Percentiles rank a stretch among this genome's conserved stretches.
These are phyloP conservation scores for Boletus coccyginus DNA, from an alignment of 768 basidiomycete species.

Conservation along the genomic window DNA sequence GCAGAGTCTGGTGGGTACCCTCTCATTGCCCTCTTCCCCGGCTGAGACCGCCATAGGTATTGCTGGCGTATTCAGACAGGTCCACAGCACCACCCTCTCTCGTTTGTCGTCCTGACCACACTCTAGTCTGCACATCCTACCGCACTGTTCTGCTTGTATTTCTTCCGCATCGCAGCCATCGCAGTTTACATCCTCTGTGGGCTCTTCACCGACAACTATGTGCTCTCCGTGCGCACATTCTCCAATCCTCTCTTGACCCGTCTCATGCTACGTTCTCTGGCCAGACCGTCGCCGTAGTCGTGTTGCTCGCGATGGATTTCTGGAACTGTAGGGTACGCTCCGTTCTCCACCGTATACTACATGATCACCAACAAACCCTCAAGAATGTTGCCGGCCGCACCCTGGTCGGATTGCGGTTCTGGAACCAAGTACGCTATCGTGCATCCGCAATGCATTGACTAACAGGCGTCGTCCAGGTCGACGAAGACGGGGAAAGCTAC, in stretches of 20 bases:
- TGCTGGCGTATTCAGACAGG: slow-evolving; percentile 75
- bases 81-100: slow-evolving; percentile 28
- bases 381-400: slow-evolving; percentile 94
- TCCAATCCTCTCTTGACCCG: not conserved
- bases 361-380: not conserved
- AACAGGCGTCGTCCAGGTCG: slow-evolving; percentile 53
- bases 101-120: slow-evolving; percentile 10
- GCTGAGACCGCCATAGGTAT: slow-evolving; percentile 44
- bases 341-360: not conserved
- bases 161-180: slow-evolving; percentile 88
- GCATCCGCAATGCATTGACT: not conserved
- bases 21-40: not conserved
- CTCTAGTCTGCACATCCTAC: slow-evolving; percentile 74
- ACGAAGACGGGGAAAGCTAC: slow-evolving; percentile 92
- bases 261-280: not conserved
- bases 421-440: slow-evolving; percentile 73
- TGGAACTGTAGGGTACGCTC: slow-evolving; percentile 88
- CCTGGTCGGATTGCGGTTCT: slow-evolving; percentile 92
- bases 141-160: slow-evolving; percentile 82
- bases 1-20: slow-evolving; percentile 65
- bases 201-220: slow-evolving; percentile 86
- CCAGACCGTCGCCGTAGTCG: slow-evolving; percentile 87
- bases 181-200: slow-evolving; percentile 92
- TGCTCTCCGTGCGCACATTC: slow-evolving; percentile 70
- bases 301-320: slow-evolving; percentile 95